Evolutionary conservation across 768 basidiomycete genomes (phyloP).

Genomic region (Boletus vinaceobasis): DNA sequence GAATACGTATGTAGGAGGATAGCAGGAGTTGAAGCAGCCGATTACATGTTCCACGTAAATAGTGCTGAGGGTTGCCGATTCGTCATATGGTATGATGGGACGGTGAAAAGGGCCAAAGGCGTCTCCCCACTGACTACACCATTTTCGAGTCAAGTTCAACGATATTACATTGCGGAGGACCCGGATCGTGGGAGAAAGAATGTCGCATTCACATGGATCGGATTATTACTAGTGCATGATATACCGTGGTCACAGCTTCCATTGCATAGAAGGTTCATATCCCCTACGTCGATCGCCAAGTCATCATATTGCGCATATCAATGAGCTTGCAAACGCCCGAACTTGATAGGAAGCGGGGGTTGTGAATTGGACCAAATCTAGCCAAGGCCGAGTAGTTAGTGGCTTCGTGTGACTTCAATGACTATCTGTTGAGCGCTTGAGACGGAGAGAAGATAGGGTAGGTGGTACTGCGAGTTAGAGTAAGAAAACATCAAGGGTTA

Average conservation of each 20-base stretch:
- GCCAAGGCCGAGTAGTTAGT: not conserved
- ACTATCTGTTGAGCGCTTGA: not conserved
- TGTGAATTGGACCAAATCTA: not conserved
- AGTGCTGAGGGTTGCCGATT: not conserved
- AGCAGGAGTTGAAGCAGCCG: slow-evolving; percentile 2
- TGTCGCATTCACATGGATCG: not conserved
- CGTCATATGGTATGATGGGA: too few species aligned
- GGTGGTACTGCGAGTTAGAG: not conserved
- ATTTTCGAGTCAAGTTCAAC: too few species aligned
- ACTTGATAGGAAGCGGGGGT: not conserved
- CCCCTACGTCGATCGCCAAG: too few species aligned
- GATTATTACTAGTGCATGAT: too few species aligned
- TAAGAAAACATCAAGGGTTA: slow-evolving; percentile 7
- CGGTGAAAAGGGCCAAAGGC: too few species aligned
- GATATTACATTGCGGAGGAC: too few species aligned
- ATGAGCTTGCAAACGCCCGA: not conserved
- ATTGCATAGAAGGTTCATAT: too few species aligned
- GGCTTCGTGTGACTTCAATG: not conserved
- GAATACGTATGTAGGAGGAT: slow-evolving; percentile 1
- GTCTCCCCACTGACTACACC: too few species aligned
- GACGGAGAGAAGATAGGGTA: not conserved
- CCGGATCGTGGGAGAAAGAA: too few species aligned
- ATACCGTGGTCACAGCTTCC: too few species aligned
- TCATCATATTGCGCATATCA: not conserved
- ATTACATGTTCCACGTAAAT: slow-evolving; percentile 25